Evolutionary conservation across 495 filamentous ascomycete species (phyloP).

Genomic region (Choiromyces venosus): DNA sequence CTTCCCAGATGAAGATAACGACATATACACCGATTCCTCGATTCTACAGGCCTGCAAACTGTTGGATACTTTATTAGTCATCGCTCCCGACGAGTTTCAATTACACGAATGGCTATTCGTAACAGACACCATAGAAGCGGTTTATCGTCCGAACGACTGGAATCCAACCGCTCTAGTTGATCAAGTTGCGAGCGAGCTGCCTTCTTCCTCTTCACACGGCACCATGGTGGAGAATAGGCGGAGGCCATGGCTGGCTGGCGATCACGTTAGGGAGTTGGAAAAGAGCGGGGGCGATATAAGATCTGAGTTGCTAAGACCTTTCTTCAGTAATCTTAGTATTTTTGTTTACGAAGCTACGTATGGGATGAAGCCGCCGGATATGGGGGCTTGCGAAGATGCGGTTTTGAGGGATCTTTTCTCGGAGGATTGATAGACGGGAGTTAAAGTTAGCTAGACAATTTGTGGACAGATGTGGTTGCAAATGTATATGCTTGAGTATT

Average conservation of each 20-base stretch:
- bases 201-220: conserved; percentile 47
- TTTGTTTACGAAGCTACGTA: conserved; percentile 89
- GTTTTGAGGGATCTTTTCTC: conserved; percentile 80
- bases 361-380: conserved; percentile 66
- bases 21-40: conserved; percentile 66
- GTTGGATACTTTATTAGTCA: conserved; percentile 74
- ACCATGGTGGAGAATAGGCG: conserved; percentile 50
- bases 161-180: conserved; percentile 75
- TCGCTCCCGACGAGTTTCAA: conserved; percentile 92
- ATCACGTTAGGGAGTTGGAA: conserved; percentile 28
- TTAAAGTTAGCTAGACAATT: background rate
- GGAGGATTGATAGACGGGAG: conserved; percentile 52
- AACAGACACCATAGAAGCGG: conserved; percentile 92
- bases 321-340: conserved; percentile 86
- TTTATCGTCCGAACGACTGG: conserved; percentile 72
- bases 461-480: background rate
- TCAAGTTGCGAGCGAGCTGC: conserved; percentile 74
- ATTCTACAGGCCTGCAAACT: conserved; percentile 89
- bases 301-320: conserved; percentile 66
- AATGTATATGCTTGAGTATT: background rate
- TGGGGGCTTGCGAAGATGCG: conserved; percentile 59
- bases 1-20: conserved; percentile 62
- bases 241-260: conserved; percentile 62
- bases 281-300: conserved; percentile 32
- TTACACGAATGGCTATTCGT: conserved; percentile 94